Conservation (phyloP, 2,329 filamentous ascomycete genomes). For the Alternaria hordeiaustralica region DNA sequence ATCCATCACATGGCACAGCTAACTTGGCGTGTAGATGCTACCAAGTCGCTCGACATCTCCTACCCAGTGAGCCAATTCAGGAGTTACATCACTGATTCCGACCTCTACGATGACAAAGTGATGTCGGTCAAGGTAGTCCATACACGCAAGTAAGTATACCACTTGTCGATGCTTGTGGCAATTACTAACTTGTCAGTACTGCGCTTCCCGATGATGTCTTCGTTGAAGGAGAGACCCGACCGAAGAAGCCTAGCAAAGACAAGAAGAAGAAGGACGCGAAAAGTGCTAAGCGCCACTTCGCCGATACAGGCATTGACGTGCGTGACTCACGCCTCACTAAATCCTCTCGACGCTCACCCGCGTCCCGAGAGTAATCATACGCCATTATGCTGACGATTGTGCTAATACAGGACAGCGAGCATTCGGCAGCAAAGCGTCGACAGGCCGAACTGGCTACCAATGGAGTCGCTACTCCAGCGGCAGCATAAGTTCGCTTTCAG, state of each 20-base stretch:
- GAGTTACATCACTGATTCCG: conserved; percentile 76
- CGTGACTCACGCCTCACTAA: conserved; percentile 39
- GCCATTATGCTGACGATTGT: conserved; percentile 40
- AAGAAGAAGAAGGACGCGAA: conserved; percentile 43
- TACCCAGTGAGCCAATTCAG: conserved; percentile 88
- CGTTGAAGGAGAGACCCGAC: conserved; percentile 70
- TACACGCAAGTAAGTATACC: conserved; percentile 75
- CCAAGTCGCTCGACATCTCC: conserved; percentile 77
- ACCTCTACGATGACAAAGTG: conserved; percentile 75
- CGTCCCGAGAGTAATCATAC: conserved; percentile 27
- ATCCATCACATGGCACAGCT: neutral
- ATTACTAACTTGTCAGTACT: conserved; percentile 63
- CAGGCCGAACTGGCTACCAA: conserved; percentile 38
- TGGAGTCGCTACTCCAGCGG: conserved; percentile 37
- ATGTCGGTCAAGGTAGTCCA: conserved; percentile 83
- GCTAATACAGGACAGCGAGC: conserved; percentile 48
- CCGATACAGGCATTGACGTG: conserved; percentile 56
- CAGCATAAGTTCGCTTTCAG: conserved; percentile 37
- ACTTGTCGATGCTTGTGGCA: neutral
- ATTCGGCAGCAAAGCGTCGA: conserved; percentile 41
- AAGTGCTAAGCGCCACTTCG: conserved; percentile 52
- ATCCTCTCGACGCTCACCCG: conserved; percentile 21
- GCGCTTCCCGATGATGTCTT: conserved; percentile 92
- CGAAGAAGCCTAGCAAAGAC: conserved; percentile 53
- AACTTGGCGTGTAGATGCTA: conserved; percentile 55